A percentile compares a stretch with the other conserved stretches of the same genome.
These are phyloP conservation scores for Heterobasidion irregulare DNA, from an alignment of 1,284 basidiomycete species.

Conservation along the genomic window DNA sequence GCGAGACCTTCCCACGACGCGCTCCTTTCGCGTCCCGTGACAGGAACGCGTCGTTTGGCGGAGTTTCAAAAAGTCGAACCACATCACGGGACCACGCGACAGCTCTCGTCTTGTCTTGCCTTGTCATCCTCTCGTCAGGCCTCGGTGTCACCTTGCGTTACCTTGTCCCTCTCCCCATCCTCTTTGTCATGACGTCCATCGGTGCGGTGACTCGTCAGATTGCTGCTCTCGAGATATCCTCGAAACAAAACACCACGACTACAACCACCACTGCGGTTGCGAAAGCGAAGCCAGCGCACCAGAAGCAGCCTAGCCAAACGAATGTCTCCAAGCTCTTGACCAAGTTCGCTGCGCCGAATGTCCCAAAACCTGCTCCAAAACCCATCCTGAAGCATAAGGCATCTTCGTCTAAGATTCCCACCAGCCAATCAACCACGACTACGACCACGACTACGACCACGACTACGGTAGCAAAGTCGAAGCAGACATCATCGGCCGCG, in stretches of 20 bases:
- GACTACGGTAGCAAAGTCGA: not conserved
- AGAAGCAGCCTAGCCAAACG: constrained; percentile 44
- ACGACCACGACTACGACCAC: constrained; percentile 3
- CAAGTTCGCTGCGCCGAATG: constrained; percentile 56
- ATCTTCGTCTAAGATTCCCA: constrained; percentile 7
- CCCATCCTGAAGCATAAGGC: constrained; percentile 3
- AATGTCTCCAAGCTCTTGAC: constrained; percentile 59
- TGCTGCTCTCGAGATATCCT: constrained; percentile 39
- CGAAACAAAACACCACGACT: constrained; percentile 19
- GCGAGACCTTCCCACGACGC: not conserved
- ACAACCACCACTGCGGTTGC: constrained; percentile 18
- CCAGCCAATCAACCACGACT: not conserved
- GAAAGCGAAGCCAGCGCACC: constrained; percentile 27
- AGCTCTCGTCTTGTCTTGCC: not conserved
- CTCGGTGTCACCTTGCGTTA: not conserved
- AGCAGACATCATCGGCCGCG: not conserved
- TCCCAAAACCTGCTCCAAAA: constrained; percentile 11
- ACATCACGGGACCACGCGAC: not conserved
- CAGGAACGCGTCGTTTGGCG: not conserved
- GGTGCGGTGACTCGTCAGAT: constrained; percentile 38
- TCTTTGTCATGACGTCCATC: constrained; percentile 30
- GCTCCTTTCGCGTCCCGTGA: not conserved
- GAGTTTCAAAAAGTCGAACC: constrained; percentile 2
- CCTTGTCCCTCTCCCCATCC: not conserved
- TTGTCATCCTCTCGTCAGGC: not conserved